phyloP scores from a whole-genome alignment of 2,329 filamentous ascomycete genomes.

The Curvularia verruculosa region DNA sequence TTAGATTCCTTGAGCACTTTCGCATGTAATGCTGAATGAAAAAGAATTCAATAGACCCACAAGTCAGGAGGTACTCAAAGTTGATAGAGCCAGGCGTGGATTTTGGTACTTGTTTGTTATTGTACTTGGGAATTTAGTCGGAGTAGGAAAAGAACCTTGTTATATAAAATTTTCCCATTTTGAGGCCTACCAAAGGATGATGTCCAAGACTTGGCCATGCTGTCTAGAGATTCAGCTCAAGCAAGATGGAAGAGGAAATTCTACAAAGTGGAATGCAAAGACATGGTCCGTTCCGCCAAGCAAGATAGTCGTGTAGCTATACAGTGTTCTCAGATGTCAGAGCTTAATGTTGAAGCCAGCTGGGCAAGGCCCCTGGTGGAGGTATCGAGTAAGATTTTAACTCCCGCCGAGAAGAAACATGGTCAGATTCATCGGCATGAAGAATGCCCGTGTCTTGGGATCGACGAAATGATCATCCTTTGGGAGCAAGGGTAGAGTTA shows the following conservation, averaged over 20 bases:
- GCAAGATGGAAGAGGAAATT: not conserved
- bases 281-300: constrained; percentile 1
- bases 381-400: constrained; percentile 18
- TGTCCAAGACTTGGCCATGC: not conserved
- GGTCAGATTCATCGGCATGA: constrained; percentile 17
- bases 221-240: not conserved
- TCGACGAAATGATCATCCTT: constrained; percentile 1
- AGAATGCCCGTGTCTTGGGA: not conserved
- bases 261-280: not conserved
- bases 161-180: constrained; percentile 14
- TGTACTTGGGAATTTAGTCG: constrained; percentile 17
- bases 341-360: constrained; percentile 14
- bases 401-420: constrained; percentile 1
- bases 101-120: constrained; percentile 11
- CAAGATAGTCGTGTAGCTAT: constrained; percentile 24
- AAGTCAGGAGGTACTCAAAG: not conserved
- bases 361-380: constrained; percentile 9
- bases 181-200: not conserved
- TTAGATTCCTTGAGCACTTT: constrained; percentile 13
- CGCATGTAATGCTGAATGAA: not conserved
- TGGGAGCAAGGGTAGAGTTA: constrained; percentile 9
- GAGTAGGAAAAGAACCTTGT: constrained; percentile 14
- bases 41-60: not conserved
- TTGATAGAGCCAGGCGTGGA: constrained; percentile 34
- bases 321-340: constrained; percentile 1